These are phyloP conservation scores for Pistacia integerrima DNA, from an alignment of 345 rosid species.

Conservation along the genomic window DNA sequence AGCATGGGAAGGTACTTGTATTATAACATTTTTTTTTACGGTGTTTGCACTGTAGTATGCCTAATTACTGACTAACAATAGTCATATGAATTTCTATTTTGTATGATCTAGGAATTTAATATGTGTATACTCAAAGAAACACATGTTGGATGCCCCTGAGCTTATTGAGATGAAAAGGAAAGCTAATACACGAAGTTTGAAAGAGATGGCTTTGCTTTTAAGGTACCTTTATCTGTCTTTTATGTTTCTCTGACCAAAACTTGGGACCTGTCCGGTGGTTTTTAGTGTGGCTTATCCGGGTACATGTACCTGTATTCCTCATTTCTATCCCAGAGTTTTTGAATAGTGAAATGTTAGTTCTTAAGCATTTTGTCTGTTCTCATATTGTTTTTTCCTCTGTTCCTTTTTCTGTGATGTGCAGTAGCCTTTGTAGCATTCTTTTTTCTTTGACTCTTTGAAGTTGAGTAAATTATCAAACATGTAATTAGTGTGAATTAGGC, in stretches of 20 bases:
- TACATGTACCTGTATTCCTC: neutral
- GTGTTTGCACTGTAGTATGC: slow-evolving; percentile 31
- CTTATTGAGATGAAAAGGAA: slow-evolving; percentile 84
- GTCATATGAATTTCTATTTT: slow-evolving; percentile 21
- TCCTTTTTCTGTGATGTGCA: neutral
- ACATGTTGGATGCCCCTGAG: slow-evolving; percentile 89
- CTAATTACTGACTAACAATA: slow-evolving; percentile 22
- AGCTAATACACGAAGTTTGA: slow-evolving; percentile 88
- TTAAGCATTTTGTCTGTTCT: neutral
- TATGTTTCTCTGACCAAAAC: neutral
- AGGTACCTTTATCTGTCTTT: slow-evolving; percentile 46
- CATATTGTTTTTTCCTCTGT: neutral
- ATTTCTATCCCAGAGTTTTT: neutral
- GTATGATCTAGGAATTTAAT: slow-evolving; percentile 69
- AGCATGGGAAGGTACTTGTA: slow-evolving; percentile 93
- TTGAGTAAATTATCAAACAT: too few species aligned
- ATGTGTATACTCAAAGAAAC: slow-evolving; percentile 96
- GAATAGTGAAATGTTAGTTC: neutral
- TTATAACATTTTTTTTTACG: slow-evolving; percentile 9
- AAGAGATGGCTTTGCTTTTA: slow-evolving; percentile 90
- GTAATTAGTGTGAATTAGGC: neutral
- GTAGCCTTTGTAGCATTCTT: neutral
- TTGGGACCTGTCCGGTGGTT: neutral
- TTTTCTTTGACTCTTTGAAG: neutral
- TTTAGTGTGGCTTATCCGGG: neutral